These are phyloP conservation scores for Plasmodium blacklocki DNA, from an alignment of 169 alveolate genomes.

Conservation along the genomic window DNA sequence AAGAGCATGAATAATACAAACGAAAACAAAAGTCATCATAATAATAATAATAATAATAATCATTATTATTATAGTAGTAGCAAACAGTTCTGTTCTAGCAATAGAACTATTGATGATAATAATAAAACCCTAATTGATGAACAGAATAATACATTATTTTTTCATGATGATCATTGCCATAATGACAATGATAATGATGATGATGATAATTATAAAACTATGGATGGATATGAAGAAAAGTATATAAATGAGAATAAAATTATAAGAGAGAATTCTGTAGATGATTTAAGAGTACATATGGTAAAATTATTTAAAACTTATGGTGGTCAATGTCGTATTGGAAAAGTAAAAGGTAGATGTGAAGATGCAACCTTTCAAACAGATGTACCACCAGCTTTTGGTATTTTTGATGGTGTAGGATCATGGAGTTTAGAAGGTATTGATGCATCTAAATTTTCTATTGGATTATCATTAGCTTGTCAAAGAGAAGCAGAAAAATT, in stretches of 20 bases:
- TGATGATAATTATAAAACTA: conserved; percentile 32
- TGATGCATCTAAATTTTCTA: conserved; percentile 82
- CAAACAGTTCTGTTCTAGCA: neutral
- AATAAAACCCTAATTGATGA: conserved; percentile 50
- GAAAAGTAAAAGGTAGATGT: conserved; percentile 78
- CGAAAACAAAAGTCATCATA: neutral
- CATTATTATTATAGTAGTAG: no score
- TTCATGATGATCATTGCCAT: neutral
- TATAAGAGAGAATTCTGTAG: conserved; percentile 43
- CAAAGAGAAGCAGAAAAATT: conserved; percentile 65
- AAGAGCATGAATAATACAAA: conserved; percentile 3
- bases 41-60: no score
- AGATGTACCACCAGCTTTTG: conserved; percentile 81
- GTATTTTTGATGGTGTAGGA: conserved; percentile 86
- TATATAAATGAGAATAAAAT: conserved; percentile 18
- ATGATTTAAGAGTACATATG: conserved; percentile 61
- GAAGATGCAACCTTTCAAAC: conserved; percentile 82
- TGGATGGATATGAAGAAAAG: conserved; percentile 23
- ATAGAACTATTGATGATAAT: conserved; percentile 34
- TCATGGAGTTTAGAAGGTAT: conserved; percentile 84
- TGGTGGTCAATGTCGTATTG: conserved; percentile 76
- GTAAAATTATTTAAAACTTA: conserved; percentile 60
- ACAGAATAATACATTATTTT: conserved; percentile 13
- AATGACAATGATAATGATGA: neutral
- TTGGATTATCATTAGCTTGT: conserved; percentile 80